Evolutionary conservation across 441 rosid species (phyloP).

Genomic region (Mallotus repandus): DNA sequence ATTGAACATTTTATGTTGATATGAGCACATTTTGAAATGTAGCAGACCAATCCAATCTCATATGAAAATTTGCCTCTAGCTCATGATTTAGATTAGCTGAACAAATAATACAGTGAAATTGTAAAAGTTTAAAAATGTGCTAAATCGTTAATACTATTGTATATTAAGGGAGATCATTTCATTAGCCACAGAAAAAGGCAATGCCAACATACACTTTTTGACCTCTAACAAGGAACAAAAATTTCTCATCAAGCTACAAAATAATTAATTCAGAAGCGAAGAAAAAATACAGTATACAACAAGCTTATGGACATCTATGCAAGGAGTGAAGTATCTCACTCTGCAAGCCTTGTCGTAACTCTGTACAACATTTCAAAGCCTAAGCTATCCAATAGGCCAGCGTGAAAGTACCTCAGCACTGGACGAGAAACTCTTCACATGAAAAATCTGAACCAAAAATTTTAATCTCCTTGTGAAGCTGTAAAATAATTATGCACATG

Average conservation of each 20-base stretch:
- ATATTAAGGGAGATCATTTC: no score
- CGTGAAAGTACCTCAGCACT: neutral
- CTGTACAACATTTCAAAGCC: conserved; percentile 25
- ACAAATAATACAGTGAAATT: no score
- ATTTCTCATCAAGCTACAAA: neutral
- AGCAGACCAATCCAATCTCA: no score
- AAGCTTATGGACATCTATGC: neutral
- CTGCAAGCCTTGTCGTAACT: conserved; percentile 8
- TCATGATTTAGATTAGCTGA: no score
- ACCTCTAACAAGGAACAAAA: neutral
- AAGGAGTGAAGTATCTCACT: neutral
- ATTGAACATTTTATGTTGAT: no score
- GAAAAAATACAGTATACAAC: neutral
- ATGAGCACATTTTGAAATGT: no score
- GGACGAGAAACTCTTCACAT: conserved; percentile 8
- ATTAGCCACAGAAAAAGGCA: neutral
- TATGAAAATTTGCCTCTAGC: no score
- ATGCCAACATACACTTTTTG: neutral
- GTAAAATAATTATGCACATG: neutral
- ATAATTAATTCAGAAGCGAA: neutral
- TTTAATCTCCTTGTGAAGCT: conserved; percentile 24
- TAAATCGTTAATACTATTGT: neutral
- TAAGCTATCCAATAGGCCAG: neutral
- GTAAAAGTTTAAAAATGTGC: no score
- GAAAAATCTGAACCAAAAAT: conserved; percentile 27